phyloP scores from a whole-genome alignment of 306 rosid species.

The Crataegus laevigata region DNA sequence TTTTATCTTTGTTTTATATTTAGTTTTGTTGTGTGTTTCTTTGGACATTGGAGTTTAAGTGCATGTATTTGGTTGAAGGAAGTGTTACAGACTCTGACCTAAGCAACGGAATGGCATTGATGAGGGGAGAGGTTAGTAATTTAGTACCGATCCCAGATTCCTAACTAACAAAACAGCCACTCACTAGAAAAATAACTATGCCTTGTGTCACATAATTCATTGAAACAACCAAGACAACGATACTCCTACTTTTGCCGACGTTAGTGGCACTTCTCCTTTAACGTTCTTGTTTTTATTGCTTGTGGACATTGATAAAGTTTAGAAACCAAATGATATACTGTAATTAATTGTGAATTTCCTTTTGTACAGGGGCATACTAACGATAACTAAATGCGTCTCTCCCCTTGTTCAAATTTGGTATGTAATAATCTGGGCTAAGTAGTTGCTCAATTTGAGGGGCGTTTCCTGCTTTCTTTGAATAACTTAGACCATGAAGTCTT shows the following conservation, averaged over 20 bases:
- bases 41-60: not conserved
- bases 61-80: not conserved
- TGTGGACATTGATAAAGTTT: not conserved
- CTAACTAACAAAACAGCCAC: no score
- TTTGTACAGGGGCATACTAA: constrained; percentile 6
- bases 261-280: not conserved
- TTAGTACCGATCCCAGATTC: no score
- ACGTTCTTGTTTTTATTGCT: not conserved
- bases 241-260: not conserved
- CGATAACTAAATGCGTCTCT: not conserved
- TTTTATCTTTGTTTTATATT: not conserved
- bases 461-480: not conserved
- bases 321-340: not conserved
- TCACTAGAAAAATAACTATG: no score
- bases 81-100: not conserved
- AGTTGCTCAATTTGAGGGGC: constrained; percentile 6
- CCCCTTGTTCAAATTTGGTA: not conserved
- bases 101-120: constrained; percentile 15
- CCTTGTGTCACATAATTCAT: no score
- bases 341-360: not conserved
- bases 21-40: not conserved
- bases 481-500: not conserved
- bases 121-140: constrained; percentile 40
- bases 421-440: constrained; percentile 5
- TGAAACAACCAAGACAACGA: no score